Evolutionary conservation across 2,329 filamentous ascomycete species (phyloP).

Genomic region (Fusarium udum): DNA sequence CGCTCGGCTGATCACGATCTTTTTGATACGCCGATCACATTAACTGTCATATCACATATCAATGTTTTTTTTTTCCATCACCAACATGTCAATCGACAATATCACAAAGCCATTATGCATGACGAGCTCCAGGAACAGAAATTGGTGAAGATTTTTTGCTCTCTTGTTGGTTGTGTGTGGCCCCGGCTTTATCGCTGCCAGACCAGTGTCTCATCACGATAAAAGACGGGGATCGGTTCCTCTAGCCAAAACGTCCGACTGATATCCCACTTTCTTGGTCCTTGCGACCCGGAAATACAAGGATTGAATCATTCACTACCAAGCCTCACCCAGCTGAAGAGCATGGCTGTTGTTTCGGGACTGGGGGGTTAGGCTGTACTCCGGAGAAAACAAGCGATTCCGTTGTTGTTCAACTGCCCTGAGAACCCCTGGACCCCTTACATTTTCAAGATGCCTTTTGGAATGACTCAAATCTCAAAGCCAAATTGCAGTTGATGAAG

Average conservation of each 20-base stretch:
- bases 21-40: conserved; percentile 19
- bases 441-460: background rate
- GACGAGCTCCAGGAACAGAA: background rate
- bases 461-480: background rate
- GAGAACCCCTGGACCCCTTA: background rate
- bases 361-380: conserved; percentile 13
- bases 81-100: background rate
- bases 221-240: conserved; percentile 18
- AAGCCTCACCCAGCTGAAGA: conserved; percentile 18
- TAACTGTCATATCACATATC: background rate
- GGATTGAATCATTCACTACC: conserved; percentile 4
- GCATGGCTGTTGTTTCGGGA: conserved; percentile 27
- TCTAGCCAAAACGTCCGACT: conserved; percentile 22
- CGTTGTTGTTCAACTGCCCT: background rate
- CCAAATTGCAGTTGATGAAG: background rate
- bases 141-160: conserved; percentile 5
- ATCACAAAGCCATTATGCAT: background rate
- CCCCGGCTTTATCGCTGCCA: conserved; percentile 32
- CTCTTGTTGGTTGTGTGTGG: conserved; percentile 11
- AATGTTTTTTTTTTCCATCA: background rate
- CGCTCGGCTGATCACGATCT: conserved; percentile 18
- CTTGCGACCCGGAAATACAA: conserved; percentile 5
- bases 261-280: conserved; percentile 7
- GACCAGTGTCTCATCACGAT: conserved; percentile 40
- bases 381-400: conserved; percentile 25